Conservation (phyloP, 2,329 filamentous ascomycete genomes). For the Aspergillus arachidicola region DNA sequence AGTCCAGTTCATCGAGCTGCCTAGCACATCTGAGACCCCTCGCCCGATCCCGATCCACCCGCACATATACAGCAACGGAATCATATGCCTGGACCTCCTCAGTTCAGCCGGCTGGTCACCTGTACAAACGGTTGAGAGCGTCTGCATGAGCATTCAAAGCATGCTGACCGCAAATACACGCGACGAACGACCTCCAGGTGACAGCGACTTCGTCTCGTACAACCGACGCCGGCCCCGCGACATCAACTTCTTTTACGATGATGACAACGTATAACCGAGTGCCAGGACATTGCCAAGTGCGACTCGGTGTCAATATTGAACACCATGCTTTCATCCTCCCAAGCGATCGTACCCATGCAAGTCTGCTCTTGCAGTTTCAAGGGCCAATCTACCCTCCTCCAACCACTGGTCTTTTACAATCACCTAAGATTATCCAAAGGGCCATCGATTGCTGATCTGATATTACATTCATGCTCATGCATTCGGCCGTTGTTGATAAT, state of each 20-base stretch:
- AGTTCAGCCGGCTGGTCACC: slow-evolving; percentile 90
- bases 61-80: slow-evolving; percentile 97
- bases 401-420: background rate
- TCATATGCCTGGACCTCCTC: slow-evolving; percentile 94
- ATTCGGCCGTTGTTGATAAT: background rate
- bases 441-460: background rate
- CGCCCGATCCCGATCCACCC: slow-evolving; percentile 86
- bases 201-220: slow-evolving; percentile 82
- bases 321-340: background rate
- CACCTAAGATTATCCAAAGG: background rate
- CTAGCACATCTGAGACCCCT: slow-evolving; percentile 41
- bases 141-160: slow-evolving; percentile 96
- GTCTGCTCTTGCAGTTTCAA: background rate
- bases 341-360: background rate
- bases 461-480: background rate
- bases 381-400: background rate
- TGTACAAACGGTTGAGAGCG: slow-evolving; percentile 93
- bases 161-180: slow-evolving; percentile 96
- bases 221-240: slow-evolving; percentile 81
- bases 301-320: background rate
- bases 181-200: slow-evolving; percentile 85
- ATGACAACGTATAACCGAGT: slow-evolving; percentile 67
- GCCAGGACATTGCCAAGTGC: background rate
- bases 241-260: slow-evolving; percentile 92
- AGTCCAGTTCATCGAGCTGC: slow-evolving; percentile 77